Evolutionary conservation across 768 basidiomycete genomes (phyloP), one percentile per base, ranked within the genome.

Genomic region (Guyanaporus albipodus): DNA sequence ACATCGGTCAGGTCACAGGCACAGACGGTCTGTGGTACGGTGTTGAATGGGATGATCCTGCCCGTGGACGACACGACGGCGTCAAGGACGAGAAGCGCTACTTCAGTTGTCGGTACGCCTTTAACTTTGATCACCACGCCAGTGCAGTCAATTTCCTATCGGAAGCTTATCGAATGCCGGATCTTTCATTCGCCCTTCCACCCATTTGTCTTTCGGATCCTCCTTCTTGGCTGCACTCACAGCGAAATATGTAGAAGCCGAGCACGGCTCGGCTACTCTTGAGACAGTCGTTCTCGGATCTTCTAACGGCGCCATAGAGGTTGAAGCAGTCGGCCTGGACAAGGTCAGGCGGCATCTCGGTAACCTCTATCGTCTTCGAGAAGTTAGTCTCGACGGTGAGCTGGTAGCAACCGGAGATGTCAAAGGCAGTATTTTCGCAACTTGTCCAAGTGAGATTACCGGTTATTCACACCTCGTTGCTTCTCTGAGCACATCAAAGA

Each of bases 31-130:
- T 67, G 11, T 98, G 94, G 94, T 74, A 93, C n/a, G 95, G 95
- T n/a, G 78, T 97, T 38, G 95, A 98, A 69, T 98, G 94, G 90
- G 95, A 98, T 60, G 84, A 91, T 58, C 77, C 83, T 17, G 49
- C 63, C 8, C 79, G 92, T 46, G 95, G 95, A 22, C 94, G 87
- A 64, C 93, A 97, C 63, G 80, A 87, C 55, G 95, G 95, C 6
- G 62, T 73, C 53, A 88, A 91, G 60, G 82, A 90, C 53, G 85
- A 82, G 38, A 77, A 73, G 52, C 75, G 73, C 32, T 93, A 95
- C 67, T 98, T 97, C 64, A 59, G 69, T 36, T 90, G 87, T 70
- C 70, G 76, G 90, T 91, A 67, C 71, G 66, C 38, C 34, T 49
- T 43, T n/a, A n/a, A n/a, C 44, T 37, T 49, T 40, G 40, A 41